Evolutionary conservation across 225 moss, liverwort and hornwort genomes (phyloP).

Genomic region (Bryum argenteum): DNA sequence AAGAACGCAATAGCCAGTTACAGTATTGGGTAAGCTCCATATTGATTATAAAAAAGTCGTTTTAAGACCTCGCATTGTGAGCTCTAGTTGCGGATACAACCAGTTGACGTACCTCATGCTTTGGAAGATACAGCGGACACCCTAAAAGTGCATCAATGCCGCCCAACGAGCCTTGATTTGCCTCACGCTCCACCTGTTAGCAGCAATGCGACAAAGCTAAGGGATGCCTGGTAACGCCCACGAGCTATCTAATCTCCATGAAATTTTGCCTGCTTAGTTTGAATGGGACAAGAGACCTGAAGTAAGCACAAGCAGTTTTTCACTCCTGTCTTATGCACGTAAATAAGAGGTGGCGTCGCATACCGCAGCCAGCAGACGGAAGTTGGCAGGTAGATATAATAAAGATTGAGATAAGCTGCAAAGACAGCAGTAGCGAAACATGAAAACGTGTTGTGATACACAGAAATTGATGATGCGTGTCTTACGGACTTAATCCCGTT

Average conservation of each 20-base stretch:
- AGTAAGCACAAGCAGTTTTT: conserved; percentile 10
- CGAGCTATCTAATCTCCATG: conserved; percentile 4
- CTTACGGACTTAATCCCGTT: conserved; percentile 7
- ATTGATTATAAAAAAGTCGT: not conserved
- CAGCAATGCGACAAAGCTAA: conserved; percentile 16
- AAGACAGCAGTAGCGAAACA: conserved; percentile 26
- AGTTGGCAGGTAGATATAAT: conserved; percentile 64
- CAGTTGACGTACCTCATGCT: conserved; percentile 61
- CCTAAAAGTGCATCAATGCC: conserved; percentile 88
- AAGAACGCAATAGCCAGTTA: not conserved
- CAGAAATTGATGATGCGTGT: not conserved
- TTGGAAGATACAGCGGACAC: conserved; percentile 86
- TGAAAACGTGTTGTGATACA: conserved; percentile 9
- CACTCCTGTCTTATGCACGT: conserved; percentile 11
- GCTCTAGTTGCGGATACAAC: conserved; percentile 1
- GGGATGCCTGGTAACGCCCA: conserved; percentile 12
- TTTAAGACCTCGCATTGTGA: conserved; percentile 8
- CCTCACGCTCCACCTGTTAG: conserved; percentile 69
- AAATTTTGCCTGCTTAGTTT: conserved; percentile 16
- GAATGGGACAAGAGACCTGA: conserved; percentile 12
- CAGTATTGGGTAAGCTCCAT: conserved; percentile 2
- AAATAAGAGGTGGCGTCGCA: conserved; percentile 30
- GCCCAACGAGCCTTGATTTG: conserved; percentile 76
- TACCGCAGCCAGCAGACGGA: conserved; percentile 79
- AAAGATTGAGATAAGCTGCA: conserved; percentile 65